Percentiles rank a stretch among this genome's conserved stretches.
phyloP scores from a whole-genome alignment of 2,329 filamentous ascomycete species.

The Fusarium neocosmosporiellum region DNA sequence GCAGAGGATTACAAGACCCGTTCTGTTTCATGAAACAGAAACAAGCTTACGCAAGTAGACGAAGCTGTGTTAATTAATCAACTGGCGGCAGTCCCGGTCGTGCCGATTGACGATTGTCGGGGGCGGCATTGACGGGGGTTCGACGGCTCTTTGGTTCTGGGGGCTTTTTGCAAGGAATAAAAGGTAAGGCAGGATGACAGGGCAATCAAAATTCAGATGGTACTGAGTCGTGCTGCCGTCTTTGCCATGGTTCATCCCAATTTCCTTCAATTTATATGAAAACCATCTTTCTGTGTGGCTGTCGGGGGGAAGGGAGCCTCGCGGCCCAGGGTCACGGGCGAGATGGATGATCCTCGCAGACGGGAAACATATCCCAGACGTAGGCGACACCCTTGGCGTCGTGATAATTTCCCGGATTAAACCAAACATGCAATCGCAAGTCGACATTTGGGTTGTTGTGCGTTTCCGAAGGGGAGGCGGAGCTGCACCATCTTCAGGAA shows the following conservation, averaged over 20 bases:
- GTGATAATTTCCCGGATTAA: constrained; percentile 11
- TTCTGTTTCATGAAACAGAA: constrained; percentile 36
- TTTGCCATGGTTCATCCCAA: constrained; percentile 23
- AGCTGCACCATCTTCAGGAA: constrained; percentile 34
- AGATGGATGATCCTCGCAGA: constrained; percentile 9
- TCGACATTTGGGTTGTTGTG: not conserved
- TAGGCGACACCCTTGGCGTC: constrained; percentile 2
- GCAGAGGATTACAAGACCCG: constrained; percentile 13
- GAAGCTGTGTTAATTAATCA: constrained; percentile 6
- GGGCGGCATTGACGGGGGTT: constrained; percentile 8
- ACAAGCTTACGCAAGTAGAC: constrained; percentile 19
- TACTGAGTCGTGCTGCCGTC: constrained; percentile 4
- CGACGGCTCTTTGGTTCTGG: constrained; percentile 1
- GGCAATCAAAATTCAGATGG: not conserved
- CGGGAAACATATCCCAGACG: constrained; percentile 17
- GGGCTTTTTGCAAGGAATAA: not conserved
- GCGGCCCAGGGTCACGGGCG: not conserved
- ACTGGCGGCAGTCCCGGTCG: constrained; percentile 14
- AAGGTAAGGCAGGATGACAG: not conserved
- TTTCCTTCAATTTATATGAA: constrained; percentile 28
- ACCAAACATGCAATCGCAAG: constrained; percentile 8
- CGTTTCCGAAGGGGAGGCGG: constrained; percentile 20
- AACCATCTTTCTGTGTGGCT: constrained; percentile 8
- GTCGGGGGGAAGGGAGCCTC: constrained; percentile 3
- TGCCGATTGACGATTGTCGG: constrained; percentile 13